Conservation (phyloP, 176 grass and related monocot species). For the Hsuehochloa calcarea region DNA sequence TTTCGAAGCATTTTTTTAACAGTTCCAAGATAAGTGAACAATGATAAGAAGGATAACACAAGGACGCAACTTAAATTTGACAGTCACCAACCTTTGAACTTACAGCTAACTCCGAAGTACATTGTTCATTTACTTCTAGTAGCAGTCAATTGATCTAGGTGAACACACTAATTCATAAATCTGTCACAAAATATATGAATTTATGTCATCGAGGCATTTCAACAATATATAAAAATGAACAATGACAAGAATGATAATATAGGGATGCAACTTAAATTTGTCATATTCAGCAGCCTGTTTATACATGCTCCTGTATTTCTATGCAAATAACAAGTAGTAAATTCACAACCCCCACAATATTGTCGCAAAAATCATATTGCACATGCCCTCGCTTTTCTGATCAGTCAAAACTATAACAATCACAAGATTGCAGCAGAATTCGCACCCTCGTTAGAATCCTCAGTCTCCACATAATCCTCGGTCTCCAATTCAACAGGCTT, state of each 20-base stretch:
- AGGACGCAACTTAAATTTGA: neutral
- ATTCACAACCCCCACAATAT: neutral
- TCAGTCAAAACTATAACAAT: constrained; percentile 5
- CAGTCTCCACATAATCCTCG: neutral
- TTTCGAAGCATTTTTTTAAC: neutral
- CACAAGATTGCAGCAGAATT: constrained; percentile 18
- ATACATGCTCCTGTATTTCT: neutral
- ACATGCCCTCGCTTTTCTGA: neutral
- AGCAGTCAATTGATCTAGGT: neutral
- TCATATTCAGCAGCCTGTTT: constrained; percentile 1
- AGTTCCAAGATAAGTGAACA: neutral
- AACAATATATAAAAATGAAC: neutral
- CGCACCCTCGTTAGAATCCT: neutral
- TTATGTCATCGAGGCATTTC: neutral
- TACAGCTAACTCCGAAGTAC: neutral
- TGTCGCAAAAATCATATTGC: neutral
- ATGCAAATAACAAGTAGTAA: neutral
- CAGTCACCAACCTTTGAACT: neutral
- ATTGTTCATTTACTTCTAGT: neutral
- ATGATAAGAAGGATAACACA: neutral
- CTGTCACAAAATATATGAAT: neutral
- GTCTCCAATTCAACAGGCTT: constrained; percentile 15
- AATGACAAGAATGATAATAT: neutral
- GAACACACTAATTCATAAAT: neutral
- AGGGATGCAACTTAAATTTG: neutral